A percentile compares a stretch with the other conserved stretches of the same genome.
Conservation (phyloP, 148 eudicot genomes). For the Diospyros kaki region DNA sequence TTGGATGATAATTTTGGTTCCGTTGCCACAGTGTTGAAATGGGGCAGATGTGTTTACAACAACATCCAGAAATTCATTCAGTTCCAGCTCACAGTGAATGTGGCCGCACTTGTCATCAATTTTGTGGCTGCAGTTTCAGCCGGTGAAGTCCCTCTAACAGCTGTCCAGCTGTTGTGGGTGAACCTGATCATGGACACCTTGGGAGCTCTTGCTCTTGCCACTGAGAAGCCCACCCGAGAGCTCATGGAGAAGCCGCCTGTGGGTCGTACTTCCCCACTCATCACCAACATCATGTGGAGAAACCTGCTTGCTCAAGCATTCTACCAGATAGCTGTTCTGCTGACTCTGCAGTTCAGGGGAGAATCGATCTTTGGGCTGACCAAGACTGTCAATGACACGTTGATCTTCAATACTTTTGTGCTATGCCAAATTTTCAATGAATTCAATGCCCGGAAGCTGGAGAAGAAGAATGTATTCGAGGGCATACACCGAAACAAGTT, state of each 20-base stretch:
- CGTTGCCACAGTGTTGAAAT: constrained; percentile 2
- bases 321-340: constrained; percentile 13
- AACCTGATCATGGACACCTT: constrained; percentile 22
- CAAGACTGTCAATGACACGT: constrained; percentile 3
- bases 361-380: constrained; percentile 7
- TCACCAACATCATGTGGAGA: constrained; percentile 23
- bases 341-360: constrained; percentile 17
- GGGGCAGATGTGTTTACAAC: constrained; percentile 20
- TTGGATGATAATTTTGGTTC: constrained; percentile 21
- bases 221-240: constrained; percentile 16
- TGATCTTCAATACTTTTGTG: constrained; percentile 20
- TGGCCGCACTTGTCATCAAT: constrained; percentile 14
- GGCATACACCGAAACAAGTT: constrained; percentile 12
- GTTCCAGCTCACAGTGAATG: constrained; percentile 16
- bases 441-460: constrained; percentile 18
- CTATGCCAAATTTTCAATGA: constrained; percentile 18
- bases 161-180: constrained; percentile 17
- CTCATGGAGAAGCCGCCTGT: constrained; percentile 19
- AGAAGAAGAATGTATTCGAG: constrained; percentile 24
- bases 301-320: constrained; percentile 16
- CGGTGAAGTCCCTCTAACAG: constrained; percentile 15
- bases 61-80: constrained; percentile 17
- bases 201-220: constrained; percentile 21
- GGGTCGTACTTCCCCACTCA: constrained; percentile 10
- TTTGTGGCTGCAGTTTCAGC: constrained; percentile 13